Evolutionary conservation across 1,284 basidiomycete genomes (phyloP), one percentile per base, ranked within the genome.

Genomic region (Laetiporus sulphureus): DNA sequence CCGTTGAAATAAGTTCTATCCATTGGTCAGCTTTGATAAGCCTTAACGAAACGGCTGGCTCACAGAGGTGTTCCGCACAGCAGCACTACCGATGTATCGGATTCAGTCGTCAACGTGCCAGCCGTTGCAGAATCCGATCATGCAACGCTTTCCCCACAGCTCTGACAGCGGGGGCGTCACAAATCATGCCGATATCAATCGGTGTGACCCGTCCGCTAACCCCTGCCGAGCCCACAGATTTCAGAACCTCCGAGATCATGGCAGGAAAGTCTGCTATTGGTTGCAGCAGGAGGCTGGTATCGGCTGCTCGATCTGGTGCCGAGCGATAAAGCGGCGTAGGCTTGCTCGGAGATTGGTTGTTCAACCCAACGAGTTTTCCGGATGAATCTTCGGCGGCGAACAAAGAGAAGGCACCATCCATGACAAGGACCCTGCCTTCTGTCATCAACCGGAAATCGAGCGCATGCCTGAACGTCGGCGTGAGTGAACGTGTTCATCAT

Each of bases 371-470:
- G 8, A 27, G 8, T 13, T 27, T 7, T 13, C 8, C 25, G 13
- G 25, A 27, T 27, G 23, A n/a, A 3, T 43, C 42, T 18, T 59
- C 55, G 16, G 54, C 45, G 29, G 61, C 62, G 50, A 78, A 81
- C 7, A 84, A 57, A 2, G 77, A 75, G 54, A 75, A 69, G 1
- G 82, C 79, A 2, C 71, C 81, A 54, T 89, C 86, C 24, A 87
- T 58, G 38, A 89, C 76, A 11, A 71, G 74, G 8, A 87, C 71
- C 15, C 79, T 74, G 46, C 76, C 73, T 21, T 69, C 69, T 10
- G 67, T 72, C 73, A 89, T 75, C 54, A 90, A 67, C 53, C 88
- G 75, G 58, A 91, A 75, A 54, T 91, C 87, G 32, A 91, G 66
- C 0, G 83, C 87, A 56, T 87, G 79, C 52, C 83, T 85, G 19